These are phyloP conservation scores for Copromyces sp. DNA, from an alignment of 495 filamentous ascomycete genomes.

Conservation along the genomic window DNA sequence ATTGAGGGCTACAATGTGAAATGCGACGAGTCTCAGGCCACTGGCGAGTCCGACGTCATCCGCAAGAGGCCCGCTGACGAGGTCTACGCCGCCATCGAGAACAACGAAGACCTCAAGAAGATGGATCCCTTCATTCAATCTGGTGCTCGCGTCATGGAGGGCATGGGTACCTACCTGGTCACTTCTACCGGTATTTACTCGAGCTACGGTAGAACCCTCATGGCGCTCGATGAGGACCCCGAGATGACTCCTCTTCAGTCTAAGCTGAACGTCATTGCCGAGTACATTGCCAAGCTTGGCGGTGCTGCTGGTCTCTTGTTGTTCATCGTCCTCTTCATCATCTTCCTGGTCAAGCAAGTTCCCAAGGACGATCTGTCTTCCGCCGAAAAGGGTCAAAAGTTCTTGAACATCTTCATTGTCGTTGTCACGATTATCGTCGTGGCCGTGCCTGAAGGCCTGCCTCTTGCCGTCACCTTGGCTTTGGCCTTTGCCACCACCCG, in stretches of 20 bases:
- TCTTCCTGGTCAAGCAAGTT: constrained; percentile 60
- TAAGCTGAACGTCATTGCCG: constrained; percentile 82
- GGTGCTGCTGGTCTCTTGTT: constrained; percentile 72
- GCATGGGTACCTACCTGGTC: constrained; percentile 75
- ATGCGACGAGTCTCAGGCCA: constrained; percentile 76
- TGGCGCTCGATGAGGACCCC: constrained; percentile 80
- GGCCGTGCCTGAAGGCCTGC: constrained; percentile 87
- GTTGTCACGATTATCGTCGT: constrained; percentile 93
- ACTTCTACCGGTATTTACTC: constrained; percentile 84
- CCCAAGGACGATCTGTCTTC: constrained; percentile 40
- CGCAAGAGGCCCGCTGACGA: constrained; percentile 64
- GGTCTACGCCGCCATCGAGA: constrained; percentile 70
- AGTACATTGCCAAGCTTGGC: constrained; percentile 91
- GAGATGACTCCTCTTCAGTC: constrained; percentile 92
- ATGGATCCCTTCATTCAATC: constrained; percentile 93
- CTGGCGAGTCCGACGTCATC: constrained; percentile 75
- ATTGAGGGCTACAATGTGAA: constrained; percentile 66
- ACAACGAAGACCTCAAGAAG: constrained; percentile 64
- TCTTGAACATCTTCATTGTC: constrained; percentile 89
- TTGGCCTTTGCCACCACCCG: constrained; percentile 89
- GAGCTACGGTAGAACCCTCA: constrained; percentile 84
- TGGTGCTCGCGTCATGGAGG: constrained; percentile 85
- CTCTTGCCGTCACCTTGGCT: constrained; percentile 85
- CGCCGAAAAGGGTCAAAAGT: constrained; percentile 71
- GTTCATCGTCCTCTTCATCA: constrained; percentile 88